A percentile compares a stretch with the other conserved stretches of the same genome.
phyloP scores from a whole-genome alignment of 192 early-diverging fungal genomes.

The Oehlia diaphana region DNA sequence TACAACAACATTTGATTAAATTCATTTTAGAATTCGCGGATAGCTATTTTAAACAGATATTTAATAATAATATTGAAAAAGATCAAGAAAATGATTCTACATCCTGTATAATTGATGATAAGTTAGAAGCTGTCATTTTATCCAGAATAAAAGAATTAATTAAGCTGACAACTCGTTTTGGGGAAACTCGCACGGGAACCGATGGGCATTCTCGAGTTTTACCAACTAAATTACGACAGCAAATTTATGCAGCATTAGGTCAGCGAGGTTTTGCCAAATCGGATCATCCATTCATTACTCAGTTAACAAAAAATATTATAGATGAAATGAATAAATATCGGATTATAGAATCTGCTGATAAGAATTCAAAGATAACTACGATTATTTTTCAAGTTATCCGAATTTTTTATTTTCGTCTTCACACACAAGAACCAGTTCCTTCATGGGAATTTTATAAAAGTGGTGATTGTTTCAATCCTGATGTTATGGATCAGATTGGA shows the following conservation, averaged over 20 bases:
- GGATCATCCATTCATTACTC: conserved; percentile 10
- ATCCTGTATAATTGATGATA: background rate
- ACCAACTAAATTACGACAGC: conserved; percentile 25
- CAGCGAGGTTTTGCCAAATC: background rate
- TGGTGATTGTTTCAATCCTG: background rate
- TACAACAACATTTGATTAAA: conserved; percentile 9
- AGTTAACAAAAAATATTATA: background rate
- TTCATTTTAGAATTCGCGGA: background rate
- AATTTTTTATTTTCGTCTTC: conserved; percentile 13
- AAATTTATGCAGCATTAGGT: conserved; percentile 18
- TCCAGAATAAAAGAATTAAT: background rate
- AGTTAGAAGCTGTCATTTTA: background rate
- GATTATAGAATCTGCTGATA: background rate
- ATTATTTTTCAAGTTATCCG: background rate
- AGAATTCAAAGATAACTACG: background rate
- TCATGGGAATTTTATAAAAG: background rate
- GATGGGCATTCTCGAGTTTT: background rate
- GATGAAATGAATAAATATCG: background rate
- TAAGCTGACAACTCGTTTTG: background rate
- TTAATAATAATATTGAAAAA: background rate
- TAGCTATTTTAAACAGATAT: background rate
- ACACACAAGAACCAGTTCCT: background rate
- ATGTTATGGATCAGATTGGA: background rate
- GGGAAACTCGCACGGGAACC: background rate
- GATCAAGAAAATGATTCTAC: background rate